Base-by-base conservation (phyloP, 805 yeast genomes). In the Clavispora asparagi region DNA sequence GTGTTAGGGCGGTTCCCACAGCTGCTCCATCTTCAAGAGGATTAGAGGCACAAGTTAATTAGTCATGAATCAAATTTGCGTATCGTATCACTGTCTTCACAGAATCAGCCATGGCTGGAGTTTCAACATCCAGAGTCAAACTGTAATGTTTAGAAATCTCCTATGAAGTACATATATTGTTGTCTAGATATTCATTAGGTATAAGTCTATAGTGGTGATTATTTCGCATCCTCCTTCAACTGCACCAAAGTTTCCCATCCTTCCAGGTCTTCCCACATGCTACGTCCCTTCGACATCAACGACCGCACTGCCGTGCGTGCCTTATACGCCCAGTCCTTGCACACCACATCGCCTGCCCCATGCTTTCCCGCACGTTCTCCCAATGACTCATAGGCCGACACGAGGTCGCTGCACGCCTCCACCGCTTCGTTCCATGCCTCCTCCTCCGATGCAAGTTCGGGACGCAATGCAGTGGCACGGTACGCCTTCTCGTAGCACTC, bases 261-360 rank as follows among this genome's bases (percentile, higher is more conserved):
- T 31, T 78, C 83, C 3, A 85, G 73, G 50, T 78, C 89, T 55
- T 86, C 91, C 96, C 96, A 90, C 51, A 76, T 76, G 23, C 73
- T 69, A 56, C 79, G 84, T 8, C 96, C 96, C 59, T 83, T 85
- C 14, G 92, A 82, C 79, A 87, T 76, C 53, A 90, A 70, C 1
- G 87, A 77, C 58, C 95, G 76, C 17, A 90, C 76, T 1, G 87
- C 71, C 13, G 86, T 76, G 51, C 83, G 76, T 1, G 95, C 83
- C 62, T 89, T 89, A 67, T 84, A 87, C 59, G 81, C 85, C 97
- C 97, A 91, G 60, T 90, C 96, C 59, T 83, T 81, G 63, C 97
- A 90, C 9, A 91, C 95, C n/a, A 84, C 54, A 61, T 86, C 88
- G 17, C 84, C 95, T 2, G 88, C 90, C 23, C 85, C 85, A 58